phyloP scores from a whole-genome alignment of 331 rosid genomes.

The Stylosanthes scabra region DNA sequence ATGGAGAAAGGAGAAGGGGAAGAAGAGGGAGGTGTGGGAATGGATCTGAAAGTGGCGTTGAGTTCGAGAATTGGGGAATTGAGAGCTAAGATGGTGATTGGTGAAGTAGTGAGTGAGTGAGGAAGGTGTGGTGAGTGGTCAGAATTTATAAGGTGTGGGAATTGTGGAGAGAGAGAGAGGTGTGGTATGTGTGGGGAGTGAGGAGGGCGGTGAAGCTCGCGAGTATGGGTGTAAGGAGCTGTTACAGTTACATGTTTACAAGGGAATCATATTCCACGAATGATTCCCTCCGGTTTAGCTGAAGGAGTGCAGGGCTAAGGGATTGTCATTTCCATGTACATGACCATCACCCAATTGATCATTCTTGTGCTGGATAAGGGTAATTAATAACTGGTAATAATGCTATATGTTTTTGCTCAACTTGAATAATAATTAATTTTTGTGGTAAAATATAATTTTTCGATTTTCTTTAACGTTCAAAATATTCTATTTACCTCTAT shows the following conservation, averaged over 20 bases:
- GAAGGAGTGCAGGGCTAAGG: background rate
- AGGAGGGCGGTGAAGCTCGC: conserved; percentile 8
- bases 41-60: background rate
- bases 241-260: background rate
- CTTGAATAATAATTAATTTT: too few species aligned
- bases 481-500: too few species aligned
- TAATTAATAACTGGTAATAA: too few species aligned
- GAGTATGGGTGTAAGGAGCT: background rate
- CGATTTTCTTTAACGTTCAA: too few species aligned
- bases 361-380: background rate
- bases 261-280: conserved; percentile 35
- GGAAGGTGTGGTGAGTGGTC: background rate
- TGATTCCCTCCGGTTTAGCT: conserved; percentile 16
- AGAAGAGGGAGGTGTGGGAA: background rate
- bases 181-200: background rate
- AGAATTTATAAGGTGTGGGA: background rate
- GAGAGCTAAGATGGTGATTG: background rate
- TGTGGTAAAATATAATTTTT: too few species aligned
- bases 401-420: too few species aligned
- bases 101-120: background rate
- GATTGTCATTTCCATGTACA: background rate
- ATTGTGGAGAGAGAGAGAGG: background rate
- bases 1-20: conserved; percentile 2
- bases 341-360: too few species aligned
- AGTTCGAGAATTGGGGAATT: conserved; percentile 2